Base-by-base conservation (phyloP, 495 filamentous ascomycete species). In the Ascodesmis nigricans region DNA sequence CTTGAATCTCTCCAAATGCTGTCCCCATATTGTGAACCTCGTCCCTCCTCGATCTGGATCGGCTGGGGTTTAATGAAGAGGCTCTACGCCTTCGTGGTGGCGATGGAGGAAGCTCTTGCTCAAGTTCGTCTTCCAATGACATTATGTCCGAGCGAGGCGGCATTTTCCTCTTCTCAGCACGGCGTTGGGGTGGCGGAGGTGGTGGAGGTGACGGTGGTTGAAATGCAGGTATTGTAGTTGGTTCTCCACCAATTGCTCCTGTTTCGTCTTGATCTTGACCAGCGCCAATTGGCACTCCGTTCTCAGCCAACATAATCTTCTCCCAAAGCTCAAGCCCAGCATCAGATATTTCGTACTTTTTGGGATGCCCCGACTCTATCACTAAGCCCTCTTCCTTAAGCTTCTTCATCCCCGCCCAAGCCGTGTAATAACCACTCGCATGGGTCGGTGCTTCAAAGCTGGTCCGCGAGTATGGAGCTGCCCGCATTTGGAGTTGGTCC, bases 321-420 rank as follows among this genome's bases (percentile, higher is more conserved):
- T 62, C 71, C 8, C 73, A 79, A 26, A 82, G 69, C 26, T 80
- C 74, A 69, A 73, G 77, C 1, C 79, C 79, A 35, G 76, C 74
- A 19, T 83, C 78, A 0, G 75, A 78, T 10, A 90, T 59, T 3
- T 56, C 53, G 52, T 80, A 90, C 42, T 64, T 72, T 32, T 69
- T 60, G 1, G 78, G 78, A 18, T 72, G 61, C 1, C 77, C 74
- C 24, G 67, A 65, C 33, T 75, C 68, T 39, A 71, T 73, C 0
- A 83, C 76, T 6, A 82, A 58, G 26, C 82, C 77, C 53, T 83
- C 82, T 18, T 69, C 58, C 1, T 71, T 44, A 18, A 87, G 56
- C 0, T 72, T 77, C 45, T 78, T 82, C 68, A 90, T 90, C 0
- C 76, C 78, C 46, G 64, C 73, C 80, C 80, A 90, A 0, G 78